Base-by-base conservation (phyloP, 345 rosid genomes). In the Moringa oleifera region DNA sequence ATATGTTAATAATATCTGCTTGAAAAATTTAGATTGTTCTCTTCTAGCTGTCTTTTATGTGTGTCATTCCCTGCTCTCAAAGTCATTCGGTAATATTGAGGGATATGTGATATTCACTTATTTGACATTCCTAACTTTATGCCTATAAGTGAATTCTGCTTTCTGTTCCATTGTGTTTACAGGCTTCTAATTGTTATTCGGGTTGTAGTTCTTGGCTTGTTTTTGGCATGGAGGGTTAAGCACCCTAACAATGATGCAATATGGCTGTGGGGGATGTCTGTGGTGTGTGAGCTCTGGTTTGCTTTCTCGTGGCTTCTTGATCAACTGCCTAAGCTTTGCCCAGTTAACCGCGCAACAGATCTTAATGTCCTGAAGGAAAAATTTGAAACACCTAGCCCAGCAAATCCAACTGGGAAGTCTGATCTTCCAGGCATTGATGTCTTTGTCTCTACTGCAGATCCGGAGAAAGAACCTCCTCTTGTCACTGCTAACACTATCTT, bases 221-320 rank as follows among this genome's bases (percentile, higher is more conserved):
- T 93, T 71, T 75, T 93, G 85, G 19, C 58, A 47, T 93, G 98
- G 98, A 88, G 98, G 65, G 52, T 90, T 53, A 51, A 51, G 13
- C 70, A 92, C 75, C 82, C 73, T 25, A 92, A 92, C 68, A 64
- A 55, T 0, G 91, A 89, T 64, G 98, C 98, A 20, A 31, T 89
- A 57, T 92, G 98, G 98, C 76, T 92, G 18, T 92, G 98, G 98
- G 97, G 95, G 49, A 89, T 92, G 98, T 92, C 98, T 63, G 93
- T 92, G 55, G 96, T 92, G 51, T 92, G 98, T 62, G 98, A 92
- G 73, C 67, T 92, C 36, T 92, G 98, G 98, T 92, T 92, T 59
- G 98, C 98, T 55, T 83, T 92, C 62, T 89, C 98, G 21, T 92
- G 98, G 98, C 93, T 92, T 73, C 97, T 92, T 66, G 98, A 92